Percentiles rank a stretch among this genome's conserved stretches.
Evolutionary conservation across 495 filamentous ascomycete species (phyloP).

Genomic region (Neurospora sp.): DNA sequence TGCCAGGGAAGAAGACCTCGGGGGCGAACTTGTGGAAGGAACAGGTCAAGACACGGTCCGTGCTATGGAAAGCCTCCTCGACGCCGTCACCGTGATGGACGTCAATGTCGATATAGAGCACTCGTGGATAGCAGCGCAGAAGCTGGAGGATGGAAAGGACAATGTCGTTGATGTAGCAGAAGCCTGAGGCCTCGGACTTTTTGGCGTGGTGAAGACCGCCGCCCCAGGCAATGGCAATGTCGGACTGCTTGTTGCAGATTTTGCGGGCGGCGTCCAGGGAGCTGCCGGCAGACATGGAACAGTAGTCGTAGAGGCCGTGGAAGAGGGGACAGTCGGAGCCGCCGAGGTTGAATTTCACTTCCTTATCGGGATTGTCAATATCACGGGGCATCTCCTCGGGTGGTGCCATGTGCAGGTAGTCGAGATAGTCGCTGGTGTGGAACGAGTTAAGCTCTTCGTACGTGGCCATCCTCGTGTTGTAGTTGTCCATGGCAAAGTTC

Average conservation of each 20-base stretch:
- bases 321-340: conserved; percentile 91
- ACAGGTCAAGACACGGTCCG: conserved; percentile 95
- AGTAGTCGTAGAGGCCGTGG: conserved; percentile 90
- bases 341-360: conserved; percentile 70
- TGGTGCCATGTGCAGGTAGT: conserved; percentile 58
- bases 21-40: conserved; percentile 93
- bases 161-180: conserved; percentile 99
- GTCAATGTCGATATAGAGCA: conserved; percentile 97
- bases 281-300: conserved; percentile 82
- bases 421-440: conserved; percentile 79
- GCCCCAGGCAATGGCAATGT: conserved; percentile 97
- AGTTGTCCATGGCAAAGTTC: conserved; percentile 91
- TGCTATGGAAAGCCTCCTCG: conserved; percentile 95
- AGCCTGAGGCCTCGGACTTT: conserved; percentile 91
- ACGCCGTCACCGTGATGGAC: conserved; percentile 98
- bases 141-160: conserved; percentile 93
- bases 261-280: conserved; percentile 87
- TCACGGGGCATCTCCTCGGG: conserved; percentile 40
- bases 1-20: conserved; percentile 92
- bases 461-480: conserved; percentile 68
- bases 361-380: conserved; percentile 35
- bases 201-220: conserved; percentile 96
- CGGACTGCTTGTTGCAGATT: conserved; percentile 71
- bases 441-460: conserved; percentile 81
- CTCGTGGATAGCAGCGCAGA: conserved; percentile 84